Percentiles rank a stretch among this genome's conserved stretches.
Conservation (phyloP, 768 basidiomycete genomes). For the Russula sp. region DNA sequence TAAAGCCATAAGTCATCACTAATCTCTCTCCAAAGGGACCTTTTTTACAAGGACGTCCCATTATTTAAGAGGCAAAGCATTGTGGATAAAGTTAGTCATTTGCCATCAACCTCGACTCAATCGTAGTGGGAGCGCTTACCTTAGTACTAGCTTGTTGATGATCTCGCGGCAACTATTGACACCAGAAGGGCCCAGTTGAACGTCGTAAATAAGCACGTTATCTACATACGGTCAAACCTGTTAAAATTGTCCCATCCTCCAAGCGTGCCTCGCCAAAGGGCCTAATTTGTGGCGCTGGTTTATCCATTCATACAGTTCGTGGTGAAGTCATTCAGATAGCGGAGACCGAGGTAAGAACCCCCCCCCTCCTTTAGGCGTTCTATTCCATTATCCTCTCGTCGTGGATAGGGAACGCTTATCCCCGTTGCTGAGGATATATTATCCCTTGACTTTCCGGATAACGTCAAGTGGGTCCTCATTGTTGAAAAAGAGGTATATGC, state of each 20-base stretch:
- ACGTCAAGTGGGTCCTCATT: conserved; percentile 72
- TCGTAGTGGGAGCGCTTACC: not conserved
- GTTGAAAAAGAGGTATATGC: conserved; percentile 85
- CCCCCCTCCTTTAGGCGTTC: not conserved
- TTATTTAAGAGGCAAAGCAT: conserved; percentile 73
- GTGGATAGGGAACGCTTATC: conserved; percentile 61
- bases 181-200: conserved; percentile 71
- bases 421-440: conserved; percentile 70
- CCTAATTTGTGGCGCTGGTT: conserved; percentile 63
- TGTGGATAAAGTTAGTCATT: conserved; percentile 61
- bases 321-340: conserved; percentile 48
- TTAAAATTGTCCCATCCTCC: not conserved
- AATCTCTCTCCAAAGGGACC: conserved; percentile 47
- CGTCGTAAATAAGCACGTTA: conserved; percentile 47
- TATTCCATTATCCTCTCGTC: not conserved
- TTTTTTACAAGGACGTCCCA: conserved; percentile 79
- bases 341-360: conserved; percentile 50
- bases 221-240: conserved; percentile 6
- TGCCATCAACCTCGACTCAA: not conserved
- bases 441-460: conserved; percentile 47
- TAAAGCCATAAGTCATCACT: not conserved
- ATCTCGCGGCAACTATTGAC: conserved; percentile 77
- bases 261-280: conserved; percentile 91
- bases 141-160: conserved; percentile 67
- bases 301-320: conserved; percentile 50